Base-by-base conservation (phyloP, 2,329 filamentous ascomycete species). In the Xylaria multiplex region DNA sequence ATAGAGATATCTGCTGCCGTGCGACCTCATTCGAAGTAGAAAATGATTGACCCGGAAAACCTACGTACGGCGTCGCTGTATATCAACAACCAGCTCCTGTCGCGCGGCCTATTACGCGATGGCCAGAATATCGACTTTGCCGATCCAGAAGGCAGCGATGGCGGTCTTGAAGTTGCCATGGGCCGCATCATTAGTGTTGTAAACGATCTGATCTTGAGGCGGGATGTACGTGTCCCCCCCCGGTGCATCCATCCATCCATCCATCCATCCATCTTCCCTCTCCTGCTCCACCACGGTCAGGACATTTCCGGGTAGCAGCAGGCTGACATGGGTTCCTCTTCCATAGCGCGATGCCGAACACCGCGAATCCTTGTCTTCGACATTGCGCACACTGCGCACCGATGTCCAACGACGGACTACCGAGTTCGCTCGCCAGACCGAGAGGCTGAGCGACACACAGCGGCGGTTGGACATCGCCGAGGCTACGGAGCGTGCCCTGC, bases 141-240 rank as follows among this genome's bases (percentile, higher is more conserved):
- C 66, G 83, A 88, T 68, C 90, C 92, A 8, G 87, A 87, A 69
- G 85, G 84, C 65, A 87, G 90, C 69, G 85, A 85, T 19, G 87
- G 86, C 19, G 84, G 87, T 43, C 85, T 84, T 48, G 76, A 78
- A 27, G 87, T 86, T 57, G 92, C 91, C 19, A 95, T 96, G 89
- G 91, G 91, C 22, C 88, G 89, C 71, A 90, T 98, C 73, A 97
- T 99, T 81, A 92, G 95, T 76, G 86, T 99, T 27, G 89, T 99
- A 55, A 97, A 99, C 79, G 96, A 99, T 77, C 81, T 99, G 72
- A 93, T 99, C 65, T 79, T 97, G 66, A 88, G 94, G 71, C 88
- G 94, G 83, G 96, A 99, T 78, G 93, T 97, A 83, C 73, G 89
- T 83, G 59, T 62, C 54, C 24, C 14, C 14, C 24, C 14, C 14